Evolutionary conservation across 345 rosid species (phyloP).

Genomic region (Salix koriyanagi): DNA sequence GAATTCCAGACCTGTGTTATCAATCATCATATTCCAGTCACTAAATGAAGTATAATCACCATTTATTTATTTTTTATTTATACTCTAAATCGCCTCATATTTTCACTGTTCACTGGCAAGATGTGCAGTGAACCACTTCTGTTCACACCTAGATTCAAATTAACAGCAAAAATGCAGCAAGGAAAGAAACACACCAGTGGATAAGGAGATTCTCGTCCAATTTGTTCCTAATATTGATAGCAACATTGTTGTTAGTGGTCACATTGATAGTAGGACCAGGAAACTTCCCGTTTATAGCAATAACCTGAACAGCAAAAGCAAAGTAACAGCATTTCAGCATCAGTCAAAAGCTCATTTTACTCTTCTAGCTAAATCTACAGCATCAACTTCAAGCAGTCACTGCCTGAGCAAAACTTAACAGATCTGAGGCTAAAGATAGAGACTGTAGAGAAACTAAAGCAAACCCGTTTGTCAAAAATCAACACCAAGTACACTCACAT

Average conservation of each 20-base stretch:
- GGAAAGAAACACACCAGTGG: constrained; percentile 57
- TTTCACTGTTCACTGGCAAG: background rate
- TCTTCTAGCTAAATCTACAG: constrained; percentile 9
- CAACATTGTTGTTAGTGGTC: constrained; percentile 84
- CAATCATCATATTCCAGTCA: constrained; percentile 6
- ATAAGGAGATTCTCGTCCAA: constrained; percentile 79
- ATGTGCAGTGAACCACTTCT: background rate
- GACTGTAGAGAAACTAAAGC: constrained; percentile 28
- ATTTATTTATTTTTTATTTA: too few species aligned
- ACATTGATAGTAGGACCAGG: constrained; percentile 90
- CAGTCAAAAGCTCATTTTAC: constrained; percentile 6
- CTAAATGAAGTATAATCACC: background rate
- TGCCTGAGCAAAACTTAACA: constrained; percentile 18
- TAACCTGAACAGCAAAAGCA: constrained; percentile 58
- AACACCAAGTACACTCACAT: constrained; percentile 19
- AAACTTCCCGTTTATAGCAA: constrained; percentile 85
- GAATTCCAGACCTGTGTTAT: constrained; percentile 71
- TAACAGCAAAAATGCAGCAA: background rate
- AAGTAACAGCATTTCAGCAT: constrained; percentile 12
- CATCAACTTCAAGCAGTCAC: background rate
- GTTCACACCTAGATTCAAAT: background rate
- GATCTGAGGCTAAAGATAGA: constrained; percentile 50
- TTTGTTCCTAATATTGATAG: constrained; percentile 81
- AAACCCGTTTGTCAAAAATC: constrained; percentile 12
- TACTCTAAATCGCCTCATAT: background rate